A percentile compares a stretch with the other conserved stretches of the same genome.
Evolutionary conservation across 75 land plant species (phyloP).

Genomic region (Gnetum montanum): DNA sequence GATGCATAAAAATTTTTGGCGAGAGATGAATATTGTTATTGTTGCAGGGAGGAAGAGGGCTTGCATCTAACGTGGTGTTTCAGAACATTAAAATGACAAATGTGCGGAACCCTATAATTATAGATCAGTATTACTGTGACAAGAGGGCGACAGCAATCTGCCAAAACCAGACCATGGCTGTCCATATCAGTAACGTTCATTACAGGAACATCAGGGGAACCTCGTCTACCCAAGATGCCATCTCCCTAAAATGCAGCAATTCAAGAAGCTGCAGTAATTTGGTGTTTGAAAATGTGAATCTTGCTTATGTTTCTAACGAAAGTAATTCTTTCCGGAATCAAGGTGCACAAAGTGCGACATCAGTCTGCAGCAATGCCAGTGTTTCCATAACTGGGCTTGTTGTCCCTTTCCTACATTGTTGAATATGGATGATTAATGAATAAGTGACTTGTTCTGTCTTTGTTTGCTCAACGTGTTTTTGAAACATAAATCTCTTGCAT

Average conservation of each 20-base stretch:
- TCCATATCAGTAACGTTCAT: conserved; percentile 26
- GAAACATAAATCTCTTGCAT: no score
- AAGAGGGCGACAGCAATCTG: conserved; percentile 45
- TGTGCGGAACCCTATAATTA: conserved; percentile 45
- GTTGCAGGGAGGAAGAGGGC: conserved; percentile 51
- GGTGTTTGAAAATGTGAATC: conserved; percentile 14
- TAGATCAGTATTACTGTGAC: conserved; percentile 63
- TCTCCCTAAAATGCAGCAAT: conserved; percentile 36
- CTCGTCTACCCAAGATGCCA: conserved; percentile 21
- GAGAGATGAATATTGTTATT: no score
- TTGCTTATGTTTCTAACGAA: no score
- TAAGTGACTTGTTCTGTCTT: no score
- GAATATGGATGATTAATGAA: no score
- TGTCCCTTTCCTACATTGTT: no score
- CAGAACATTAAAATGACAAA: conserved; percentile 32
- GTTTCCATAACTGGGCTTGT: no score
- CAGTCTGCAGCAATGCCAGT: no score
- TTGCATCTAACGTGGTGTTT: conserved; percentile 26
- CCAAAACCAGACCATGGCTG: conserved; percentile 41
- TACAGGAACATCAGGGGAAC: conserved; percentile 45
- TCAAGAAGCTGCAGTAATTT: conserved; percentile 27
- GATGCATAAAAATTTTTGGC: not conserved
- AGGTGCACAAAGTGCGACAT: no score
- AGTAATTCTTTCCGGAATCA: no score
- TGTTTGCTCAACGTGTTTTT: no score